A percentile compares a stretch with the other conserved stretches of the same genome.
These are phyloP conservation scores for Penicillium simplicissimum DNA, from an alignment of 495 filamentous ascomycete genomes.

Conservation along the genomic window DNA sequence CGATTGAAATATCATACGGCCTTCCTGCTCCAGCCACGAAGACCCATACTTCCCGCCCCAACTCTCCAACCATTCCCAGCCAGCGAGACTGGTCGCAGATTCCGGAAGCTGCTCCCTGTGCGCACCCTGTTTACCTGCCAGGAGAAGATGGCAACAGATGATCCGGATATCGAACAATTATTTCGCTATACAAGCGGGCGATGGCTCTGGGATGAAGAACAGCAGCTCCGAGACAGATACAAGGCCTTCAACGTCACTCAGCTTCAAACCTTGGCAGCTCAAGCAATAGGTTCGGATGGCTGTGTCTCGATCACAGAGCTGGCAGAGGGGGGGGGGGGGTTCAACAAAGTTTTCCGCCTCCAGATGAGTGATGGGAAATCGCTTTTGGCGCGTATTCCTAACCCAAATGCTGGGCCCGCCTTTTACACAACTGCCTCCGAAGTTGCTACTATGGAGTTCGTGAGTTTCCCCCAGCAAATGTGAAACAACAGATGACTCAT, in stretches of 20 bases:
- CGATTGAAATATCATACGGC: not conserved
- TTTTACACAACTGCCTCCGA: slow-evolving; percentile 39
- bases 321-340: slow-evolving; percentile 34
- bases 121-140: not conserved
- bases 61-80: not conserved
- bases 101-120: not conserved
- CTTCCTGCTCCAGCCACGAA: not conserved
- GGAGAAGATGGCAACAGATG: not conserved
- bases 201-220: slow-evolving; percentile 37
- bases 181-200: slow-evolving; percentile 37
- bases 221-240: slow-evolving; percentile 30
- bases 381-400: slow-evolving; percentile 34
- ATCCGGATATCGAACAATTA: slow-evolving; percentile 9
- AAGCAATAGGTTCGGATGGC: slow-evolving; percentile 10
- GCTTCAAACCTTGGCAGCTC: slow-evolving; percentile 26
- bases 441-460: slow-evolving; percentile 41
- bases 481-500: too few species aligned
- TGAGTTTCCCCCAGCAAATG: too few species aligned
- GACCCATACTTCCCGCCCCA: not conserved
- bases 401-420: slow-evolving; percentile 30
- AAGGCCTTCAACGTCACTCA: slow-evolving; percentile 29
- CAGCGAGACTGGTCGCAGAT: not conserved
- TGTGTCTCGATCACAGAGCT: slow-evolving; percentile 32
- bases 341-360: slow-evolving; percentile 36
- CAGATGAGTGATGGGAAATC: too few species aligned